phyloP scores from a whole-genome alignment of 371 early-diverging fungal genomes.

The Batkoa obscura region DNA sequence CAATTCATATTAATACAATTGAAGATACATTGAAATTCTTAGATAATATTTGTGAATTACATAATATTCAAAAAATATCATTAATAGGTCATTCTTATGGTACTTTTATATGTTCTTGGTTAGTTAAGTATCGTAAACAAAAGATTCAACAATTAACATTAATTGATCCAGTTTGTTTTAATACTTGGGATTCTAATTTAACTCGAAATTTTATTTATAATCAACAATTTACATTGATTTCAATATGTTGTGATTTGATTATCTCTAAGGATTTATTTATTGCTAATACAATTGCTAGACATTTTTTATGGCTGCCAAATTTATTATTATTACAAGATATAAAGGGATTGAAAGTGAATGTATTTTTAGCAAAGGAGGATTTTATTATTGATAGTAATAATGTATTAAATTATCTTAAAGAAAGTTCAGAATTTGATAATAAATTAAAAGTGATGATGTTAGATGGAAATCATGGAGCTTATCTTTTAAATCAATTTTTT shows the following conservation, averaged over 20 bases:
- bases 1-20: background rate
- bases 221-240: background rate
- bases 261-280: background rate
- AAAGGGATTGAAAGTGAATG: no score
- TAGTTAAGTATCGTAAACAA: background rate
- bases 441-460: background rate
- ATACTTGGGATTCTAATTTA: background rate
- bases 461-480: background rate
- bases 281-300: background rate
- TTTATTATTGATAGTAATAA: background rate
- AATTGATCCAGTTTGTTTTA: conserved; percentile 1
- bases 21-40: background rate
- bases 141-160: background rate
- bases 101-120: background rate
- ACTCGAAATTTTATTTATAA: background rate
- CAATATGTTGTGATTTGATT: background rate
- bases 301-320: background rate
- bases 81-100: background rate
- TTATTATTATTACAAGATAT: background rate
- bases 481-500: background rate
- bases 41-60: background rate
- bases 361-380: background rate
- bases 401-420: background rate
- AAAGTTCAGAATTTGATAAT: no score
- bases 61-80: background rate